These are phyloP conservation scores for Lathyrus oleraceus DNA, from an alignment of 306 rosid genomes.

Conservation along the genomic window DNA sequence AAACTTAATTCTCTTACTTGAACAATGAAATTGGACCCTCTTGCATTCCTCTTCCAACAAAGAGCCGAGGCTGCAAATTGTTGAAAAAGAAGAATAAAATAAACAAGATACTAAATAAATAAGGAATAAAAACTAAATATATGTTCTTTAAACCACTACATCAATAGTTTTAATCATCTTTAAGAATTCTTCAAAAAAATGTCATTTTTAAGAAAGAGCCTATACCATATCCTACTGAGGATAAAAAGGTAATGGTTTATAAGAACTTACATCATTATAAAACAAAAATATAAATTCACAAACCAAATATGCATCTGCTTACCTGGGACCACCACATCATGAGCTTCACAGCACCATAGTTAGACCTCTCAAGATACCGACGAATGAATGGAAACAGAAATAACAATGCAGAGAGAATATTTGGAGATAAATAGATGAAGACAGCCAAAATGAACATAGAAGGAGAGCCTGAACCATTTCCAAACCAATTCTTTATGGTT, in stretches of 20 bases:
- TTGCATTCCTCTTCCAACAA: slow-evolving; percentile 99
- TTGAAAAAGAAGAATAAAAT: slow-evolving; percentile 8
- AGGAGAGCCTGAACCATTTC: slow-evolving; percentile 79
- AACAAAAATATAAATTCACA: slow-evolving; percentile 7
- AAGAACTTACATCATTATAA: slow-evolving; percentile 8
- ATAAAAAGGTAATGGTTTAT: slow-evolving; percentile 23
- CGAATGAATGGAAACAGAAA: slow-evolving; percentile 84
- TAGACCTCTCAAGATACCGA: slow-evolving; percentile 72
- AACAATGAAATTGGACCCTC: slow-evolving; percentile 77
- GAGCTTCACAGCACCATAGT: slow-evolving; percentile 55
- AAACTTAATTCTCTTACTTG: slow-evolving; percentile 57
- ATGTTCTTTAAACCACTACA: slow-evolving; percentile 21
- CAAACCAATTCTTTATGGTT: slow-evolving; percentile 88
- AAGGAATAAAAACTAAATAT: background rate
- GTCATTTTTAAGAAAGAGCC: background rate
- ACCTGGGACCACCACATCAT: slow-evolving; percentile 99
- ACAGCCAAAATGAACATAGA: slow-evolving; percentile 88
- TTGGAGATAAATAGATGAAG: slow-evolving; percentile 81
- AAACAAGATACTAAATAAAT: background rate
- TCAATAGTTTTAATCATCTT: slow-evolving; percentile 30
- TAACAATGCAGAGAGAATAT: slow-evolving; percentile 73
- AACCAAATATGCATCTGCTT: slow-evolving; percentile 32
- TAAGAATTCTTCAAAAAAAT: background rate
- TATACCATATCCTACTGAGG: background rate
- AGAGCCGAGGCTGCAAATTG: slow-evolving; percentile 79